phyloP scores from a whole-genome alignment of 352 stramenopile species.

The Bremia lactucae region DNA sequence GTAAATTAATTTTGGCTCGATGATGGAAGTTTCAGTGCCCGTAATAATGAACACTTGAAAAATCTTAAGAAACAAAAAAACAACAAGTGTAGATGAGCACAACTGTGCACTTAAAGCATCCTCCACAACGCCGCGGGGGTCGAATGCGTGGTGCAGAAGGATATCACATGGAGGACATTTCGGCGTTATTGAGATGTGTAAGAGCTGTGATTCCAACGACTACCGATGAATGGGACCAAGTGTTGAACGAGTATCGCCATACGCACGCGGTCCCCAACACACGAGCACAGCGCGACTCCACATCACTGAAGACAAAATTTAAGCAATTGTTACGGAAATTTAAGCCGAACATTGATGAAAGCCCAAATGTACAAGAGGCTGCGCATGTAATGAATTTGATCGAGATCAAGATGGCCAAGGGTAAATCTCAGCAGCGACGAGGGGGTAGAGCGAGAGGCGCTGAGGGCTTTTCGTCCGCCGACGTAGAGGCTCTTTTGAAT shows the following conservation, averaged over 20 bases:
- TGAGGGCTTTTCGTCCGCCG: slow-evolving; percentile 17
- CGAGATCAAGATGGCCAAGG: slow-evolving; percentile 12
- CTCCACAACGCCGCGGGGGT: slow-evolving; percentile 15
- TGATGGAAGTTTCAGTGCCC: too few relatives aligned
- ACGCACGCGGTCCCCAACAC: slow-evolving; percentile 17
- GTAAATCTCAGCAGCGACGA: slow-evolving; percentile 13
- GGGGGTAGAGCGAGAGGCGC: slow-evolving; percentile 16
- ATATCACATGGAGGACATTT: slow-evolving; percentile 21
- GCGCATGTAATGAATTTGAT: slow-evolving; percentile 8
- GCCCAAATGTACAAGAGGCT: slow-evolving; percentile 11
- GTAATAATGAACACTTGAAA: too few relatives aligned
- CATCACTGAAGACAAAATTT: slow-evolving; percentile 21
- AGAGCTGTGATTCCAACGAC: slow-evolving; percentile 9
- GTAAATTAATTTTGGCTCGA: too few relatives aligned
- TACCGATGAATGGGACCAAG: slow-evolving; percentile 17
- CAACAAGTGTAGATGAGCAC: slow-evolving; percentile 5
- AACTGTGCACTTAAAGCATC: slow-evolving; percentile 3
- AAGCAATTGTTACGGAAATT: slow-evolving; percentile 18
- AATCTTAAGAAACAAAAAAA: too few relatives aligned
- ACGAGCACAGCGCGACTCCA: slow-evolving; percentile 14
- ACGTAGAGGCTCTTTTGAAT: slow-evolving; percentile 12
- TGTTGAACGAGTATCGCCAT: slow-evolving; percentile 17
- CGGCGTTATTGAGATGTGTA: slow-evolving; percentile 12
- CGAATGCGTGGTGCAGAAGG: slow-evolving; percentile 21
- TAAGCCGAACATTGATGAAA: not conserved